These are phyloP conservation scores for Talaromyces albobiverticillius DNA, from an alignment of 2,329 filamentous ascomycete genomes.

Conservation along the genomic window DNA sequence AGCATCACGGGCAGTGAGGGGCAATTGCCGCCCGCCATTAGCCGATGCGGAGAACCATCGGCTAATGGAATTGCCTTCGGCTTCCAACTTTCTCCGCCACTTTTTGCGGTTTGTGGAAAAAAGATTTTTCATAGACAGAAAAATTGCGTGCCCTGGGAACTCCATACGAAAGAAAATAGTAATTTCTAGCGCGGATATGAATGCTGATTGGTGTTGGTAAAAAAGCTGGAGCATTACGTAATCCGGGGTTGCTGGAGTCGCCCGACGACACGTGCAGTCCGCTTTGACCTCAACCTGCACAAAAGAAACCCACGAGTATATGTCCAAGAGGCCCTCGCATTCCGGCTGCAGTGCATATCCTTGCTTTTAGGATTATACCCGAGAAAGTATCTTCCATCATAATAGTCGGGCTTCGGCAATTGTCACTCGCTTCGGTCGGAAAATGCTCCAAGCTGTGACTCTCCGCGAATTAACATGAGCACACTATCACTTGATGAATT, in stretches of 20 bases:
- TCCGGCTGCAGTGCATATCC: too few species aligned
- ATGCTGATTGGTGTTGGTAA: not conserved
- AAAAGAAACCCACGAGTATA: too few species aligned
- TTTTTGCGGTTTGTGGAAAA: not conserved
- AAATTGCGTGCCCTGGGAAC: too few species aligned
- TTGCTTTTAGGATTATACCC: too few species aligned
- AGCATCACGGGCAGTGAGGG: conserved; percentile 3
- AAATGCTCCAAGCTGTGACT: not conserved
- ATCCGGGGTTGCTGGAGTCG: too few species aligned
- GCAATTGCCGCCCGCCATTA: conserved; percentile 18
- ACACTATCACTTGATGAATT: not conserved
- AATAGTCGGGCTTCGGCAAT: too few species aligned
- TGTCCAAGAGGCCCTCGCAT: too few species aligned
- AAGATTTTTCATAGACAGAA: not conserved
- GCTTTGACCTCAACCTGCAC: too few species aligned
- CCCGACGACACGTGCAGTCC: too few species aligned
- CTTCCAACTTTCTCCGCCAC: not conserved
- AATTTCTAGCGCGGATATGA: not conserved
- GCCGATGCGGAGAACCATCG: conserved; percentile 18
- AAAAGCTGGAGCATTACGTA: too few species aligned
- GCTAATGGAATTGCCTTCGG: conserved; percentile 17
- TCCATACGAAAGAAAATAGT: not conserved
- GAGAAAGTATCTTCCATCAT: too few species aligned
- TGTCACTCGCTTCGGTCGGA: not conserved
- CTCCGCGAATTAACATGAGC: not conserved